Percentiles rank a stretch among this genome's conserved stretches.
Conservation (phyloP, 139 green algal species). For the Chara braunii region DNA sequence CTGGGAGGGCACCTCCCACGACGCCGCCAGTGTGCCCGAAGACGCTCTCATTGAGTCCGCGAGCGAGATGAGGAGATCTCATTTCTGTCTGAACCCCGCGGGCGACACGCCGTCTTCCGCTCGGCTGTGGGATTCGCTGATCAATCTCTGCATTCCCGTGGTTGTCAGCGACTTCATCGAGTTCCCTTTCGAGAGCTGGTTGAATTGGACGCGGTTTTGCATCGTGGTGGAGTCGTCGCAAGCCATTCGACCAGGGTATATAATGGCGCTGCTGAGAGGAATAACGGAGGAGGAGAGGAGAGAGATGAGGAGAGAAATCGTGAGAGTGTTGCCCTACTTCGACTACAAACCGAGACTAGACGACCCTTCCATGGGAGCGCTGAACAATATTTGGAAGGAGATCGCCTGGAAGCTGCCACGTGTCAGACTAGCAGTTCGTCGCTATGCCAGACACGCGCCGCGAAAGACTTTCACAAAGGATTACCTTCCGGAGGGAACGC, state of each 20-base stretch:
- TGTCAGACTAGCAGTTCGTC: too few relatives aligned
- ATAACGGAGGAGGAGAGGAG: background rate
- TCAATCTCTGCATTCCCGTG: slow-evolving; percentile 17
- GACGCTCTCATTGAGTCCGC: background rate
- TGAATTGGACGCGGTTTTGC: slow-evolving; percentile 5
- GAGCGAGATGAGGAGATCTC: slow-evolving; percentile 5
- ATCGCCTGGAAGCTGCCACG: background rate
- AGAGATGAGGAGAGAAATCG: background rate
- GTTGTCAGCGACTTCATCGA: slow-evolving; percentile 17
- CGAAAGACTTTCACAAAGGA: too few relatives aligned
- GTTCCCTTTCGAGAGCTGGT: slow-evolving; percentile 17
- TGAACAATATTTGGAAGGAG: slow-evolving; percentile 5
- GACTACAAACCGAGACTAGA: too few relatives aligned
- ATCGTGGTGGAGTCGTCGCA: slow-evolving; percentile 6
- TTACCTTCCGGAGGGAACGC: too few relatives aligned
- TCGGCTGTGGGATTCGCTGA: slow-evolving; percentile 12
- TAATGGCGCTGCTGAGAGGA: background rate
- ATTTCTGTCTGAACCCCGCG: slow-evolving; percentile 14
- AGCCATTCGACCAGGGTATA: background rate
- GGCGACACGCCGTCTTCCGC: slow-evolving; percentile 7
- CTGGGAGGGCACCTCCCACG: background rate
- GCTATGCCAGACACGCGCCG: too few relatives aligned
- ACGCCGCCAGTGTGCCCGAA: too few relatives aligned
- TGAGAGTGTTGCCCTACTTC: background rate
- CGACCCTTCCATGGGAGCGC: background rate